A percentile compares a stretch with the other conserved stretches of the same genome.
Conservation (phyloP, 257 asterid genomes). For the Solanum habrochaites region DNA sequence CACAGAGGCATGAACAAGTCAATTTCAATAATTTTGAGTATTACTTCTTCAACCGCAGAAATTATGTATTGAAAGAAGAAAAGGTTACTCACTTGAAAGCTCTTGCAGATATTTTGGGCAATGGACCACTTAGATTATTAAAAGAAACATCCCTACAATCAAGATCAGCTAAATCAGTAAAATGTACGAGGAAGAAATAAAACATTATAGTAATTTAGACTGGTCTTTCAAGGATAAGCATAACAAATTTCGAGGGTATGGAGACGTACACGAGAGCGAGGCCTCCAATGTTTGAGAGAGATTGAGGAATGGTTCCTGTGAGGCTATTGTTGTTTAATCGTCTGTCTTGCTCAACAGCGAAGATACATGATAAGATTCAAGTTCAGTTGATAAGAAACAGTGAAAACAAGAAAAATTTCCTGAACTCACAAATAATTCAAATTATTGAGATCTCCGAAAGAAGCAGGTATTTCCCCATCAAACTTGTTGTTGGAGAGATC, state of each 20-base stretch:
- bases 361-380: not conserved
- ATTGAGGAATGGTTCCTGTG: not conserved
- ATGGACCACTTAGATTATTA: constrained; percentile 29
- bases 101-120: constrained; percentile 30
- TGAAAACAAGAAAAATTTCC: not conserved
- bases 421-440: constrained; percentile 85
- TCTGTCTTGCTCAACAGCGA: constrained; percentile 49
- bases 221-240: not conserved
- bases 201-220: not conserved
- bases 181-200: not conserved
- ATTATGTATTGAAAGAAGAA: not conserved
- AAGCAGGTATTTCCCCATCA: constrained; percentile 56
- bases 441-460: constrained; percentile 52
- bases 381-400: not conserved
- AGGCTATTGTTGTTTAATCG: constrained; percentile 94
- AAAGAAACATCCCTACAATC: constrained; percentile 72
- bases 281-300: constrained; percentile 45
- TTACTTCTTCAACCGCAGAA: not conserved
- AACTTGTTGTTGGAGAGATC: constrained; percentile 80
- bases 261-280: constrained; percentile 69
- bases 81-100: constrained; percentile 67
- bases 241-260: not conserved
- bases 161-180: not conserved
- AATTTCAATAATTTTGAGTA: not conserved
- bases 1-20: not conserved